Evolutionary conservation across 345 rosid genomes (phyloP).

Genomic region (Crucihimalaya himalaica): DNA sequence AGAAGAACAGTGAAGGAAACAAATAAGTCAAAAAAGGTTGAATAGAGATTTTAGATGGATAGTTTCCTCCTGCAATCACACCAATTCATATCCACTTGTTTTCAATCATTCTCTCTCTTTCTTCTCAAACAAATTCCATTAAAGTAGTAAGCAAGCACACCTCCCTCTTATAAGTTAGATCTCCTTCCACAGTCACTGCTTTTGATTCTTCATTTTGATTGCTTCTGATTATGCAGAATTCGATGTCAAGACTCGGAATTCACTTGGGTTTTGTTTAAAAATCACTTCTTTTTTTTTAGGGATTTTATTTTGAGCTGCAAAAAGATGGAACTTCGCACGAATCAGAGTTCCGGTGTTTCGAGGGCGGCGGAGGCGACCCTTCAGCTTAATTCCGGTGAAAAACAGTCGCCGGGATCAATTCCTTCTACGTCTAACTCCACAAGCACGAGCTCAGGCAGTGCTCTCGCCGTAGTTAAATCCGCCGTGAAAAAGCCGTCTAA

Average conservation of each 20-base stretch:
- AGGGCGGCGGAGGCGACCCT: conserved; percentile 33
- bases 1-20: conserved; percentile 22
- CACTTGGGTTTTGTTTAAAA: conserved; percentile 6
- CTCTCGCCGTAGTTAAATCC: conserved; percentile 36
- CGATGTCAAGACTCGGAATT: background rate
- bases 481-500: conserved; percentile 63
- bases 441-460: conserved; percentile 34
- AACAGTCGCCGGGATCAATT: conserved; percentile 44
- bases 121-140: conserved; percentile 27
- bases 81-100: conserved; percentile 40
- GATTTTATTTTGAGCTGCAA: background rate
- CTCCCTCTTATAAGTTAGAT: conserved; percentile 20
- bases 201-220: background rate
- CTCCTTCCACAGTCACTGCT: conserved; percentile 25
- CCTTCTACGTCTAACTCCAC: conserved; percentile 31
- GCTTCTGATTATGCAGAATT: background rate
- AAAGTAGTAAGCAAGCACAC: background rate
- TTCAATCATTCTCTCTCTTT: conserved; percentile 36
- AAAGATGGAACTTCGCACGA: conserved; percentile 34
- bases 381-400: conserved; percentile 41
- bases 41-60: conserved; percentile 21
- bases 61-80: conserved; percentile 28
- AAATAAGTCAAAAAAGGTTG: conserved; percentile 38
- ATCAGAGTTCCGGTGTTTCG: conserved; percentile 26
- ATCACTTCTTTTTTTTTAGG: conserved; percentile 7